phyloP scores from a whole-genome alignment of 345 rosid species.

The Triadica sebifera region DNA sequence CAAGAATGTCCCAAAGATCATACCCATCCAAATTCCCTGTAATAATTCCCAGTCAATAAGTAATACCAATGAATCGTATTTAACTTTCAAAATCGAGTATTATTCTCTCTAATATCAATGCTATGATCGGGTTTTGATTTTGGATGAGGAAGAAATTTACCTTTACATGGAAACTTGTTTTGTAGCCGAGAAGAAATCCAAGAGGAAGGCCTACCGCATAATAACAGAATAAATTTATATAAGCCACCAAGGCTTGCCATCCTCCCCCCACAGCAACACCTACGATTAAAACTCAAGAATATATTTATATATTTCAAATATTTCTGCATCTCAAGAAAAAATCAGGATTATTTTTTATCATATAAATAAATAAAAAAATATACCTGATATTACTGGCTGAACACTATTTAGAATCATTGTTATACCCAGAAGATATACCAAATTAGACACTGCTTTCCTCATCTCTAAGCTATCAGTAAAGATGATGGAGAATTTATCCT shows the following conservation, averaged over 20 bases:
- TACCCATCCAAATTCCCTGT: slow-evolving; percentile 96
- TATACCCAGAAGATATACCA: slow-evolving; percentile 73
- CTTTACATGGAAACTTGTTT: slow-evolving; percentile 61
- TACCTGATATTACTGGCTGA: slow-evolving; percentile 89
- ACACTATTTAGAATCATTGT: slow-evolving; percentile 82
- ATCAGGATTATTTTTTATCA: too few relatives aligned
- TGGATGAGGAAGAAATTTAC: slow-evolving; percentile 25
- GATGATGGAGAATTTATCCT: slow-evolving; percentile 59
- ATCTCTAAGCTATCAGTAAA: slow-evolving; percentile 60
- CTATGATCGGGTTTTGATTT: too few relatives aligned
- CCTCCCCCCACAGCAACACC: slow-evolving; percentile 98
- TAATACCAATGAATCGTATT: neutral
- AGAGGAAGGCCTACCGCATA: slow-evolving; percentile 70
- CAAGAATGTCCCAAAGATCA: slow-evolving; percentile 80
- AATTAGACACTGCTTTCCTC: slow-evolving; percentile 55
- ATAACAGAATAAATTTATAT: slow-evolving; percentile 76
- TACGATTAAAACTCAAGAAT: slow-evolving; percentile 15
- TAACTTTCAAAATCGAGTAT: too few relatives aligned
- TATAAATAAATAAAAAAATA: neutral
- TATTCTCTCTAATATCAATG: too few relatives aligned
- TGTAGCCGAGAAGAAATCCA: slow-evolving; percentile 81
- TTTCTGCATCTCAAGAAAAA: too few relatives aligned
- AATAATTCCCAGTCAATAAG: neutral
- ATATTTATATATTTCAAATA: neutral
- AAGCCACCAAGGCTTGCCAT: slow-evolving; percentile 93